Evolutionary conservation across 2,329 filamentous ascomycete genomes (phyloP).

Genomic region (Teratosphaeria zuluensis): DNA sequence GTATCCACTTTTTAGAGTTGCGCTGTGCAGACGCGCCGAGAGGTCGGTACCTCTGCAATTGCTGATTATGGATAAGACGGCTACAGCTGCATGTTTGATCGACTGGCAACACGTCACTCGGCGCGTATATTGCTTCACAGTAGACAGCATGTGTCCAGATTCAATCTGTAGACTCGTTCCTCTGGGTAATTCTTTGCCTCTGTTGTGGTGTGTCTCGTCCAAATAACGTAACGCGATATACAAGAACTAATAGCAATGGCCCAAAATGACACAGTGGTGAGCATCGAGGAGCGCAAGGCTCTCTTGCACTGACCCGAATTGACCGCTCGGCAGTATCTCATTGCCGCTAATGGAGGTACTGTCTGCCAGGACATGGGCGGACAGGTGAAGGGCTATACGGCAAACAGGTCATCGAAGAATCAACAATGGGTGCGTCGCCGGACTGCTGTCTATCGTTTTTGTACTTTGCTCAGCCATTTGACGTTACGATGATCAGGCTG

Average conservation of each 20-base stretch:
- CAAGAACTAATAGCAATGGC: background rate
- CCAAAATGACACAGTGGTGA: background rate
- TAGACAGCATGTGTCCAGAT: background rate
- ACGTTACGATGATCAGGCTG: background rate
- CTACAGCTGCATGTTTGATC: background rate
- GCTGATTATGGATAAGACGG: background rate
- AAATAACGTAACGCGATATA: background rate
- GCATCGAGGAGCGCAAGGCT: background rate
- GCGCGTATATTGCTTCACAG: background rate
- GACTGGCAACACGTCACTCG: background rate
- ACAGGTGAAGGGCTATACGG: background rate
- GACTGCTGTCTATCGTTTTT: background rate
- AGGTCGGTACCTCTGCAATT: background rate
- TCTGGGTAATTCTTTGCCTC: background rate
- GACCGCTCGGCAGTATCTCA: background rate
- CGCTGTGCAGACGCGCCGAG: background rate
- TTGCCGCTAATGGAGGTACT: background rate
- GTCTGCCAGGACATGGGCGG: background rate
- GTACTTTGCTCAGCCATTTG: background rate
- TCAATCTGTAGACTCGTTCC: too few species aligned
- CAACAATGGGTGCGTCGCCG: background rate
- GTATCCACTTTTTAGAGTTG: background rate
- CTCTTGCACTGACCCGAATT: background rate
- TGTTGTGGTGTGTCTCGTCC: background rate
- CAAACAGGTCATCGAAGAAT: background rate